phyloP scores from a whole-genome alignment of 2,329 filamentous ascomycete genomes.

The Thelonectria rubi region DNA sequence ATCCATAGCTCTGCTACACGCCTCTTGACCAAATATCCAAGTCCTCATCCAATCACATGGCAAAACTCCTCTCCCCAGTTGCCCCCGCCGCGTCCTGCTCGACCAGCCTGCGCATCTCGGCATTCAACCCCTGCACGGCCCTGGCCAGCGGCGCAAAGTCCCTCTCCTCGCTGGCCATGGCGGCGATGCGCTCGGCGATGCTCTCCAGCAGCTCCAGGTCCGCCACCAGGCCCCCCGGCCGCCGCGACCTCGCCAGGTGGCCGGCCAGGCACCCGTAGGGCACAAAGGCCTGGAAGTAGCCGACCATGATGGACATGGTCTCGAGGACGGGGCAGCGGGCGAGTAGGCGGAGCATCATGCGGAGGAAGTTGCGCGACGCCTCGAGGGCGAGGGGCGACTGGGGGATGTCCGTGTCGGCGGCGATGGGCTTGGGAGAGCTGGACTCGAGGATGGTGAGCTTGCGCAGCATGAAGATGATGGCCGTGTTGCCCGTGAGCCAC shows the following conservation, averaged over 20 bases:
- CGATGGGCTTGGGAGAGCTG: neutral
- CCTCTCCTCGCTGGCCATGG: neutral
- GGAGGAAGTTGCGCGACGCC: slow-evolving; percentile 14
- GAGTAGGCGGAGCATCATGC: slow-evolving; percentile 8
- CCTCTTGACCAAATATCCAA: neutral
- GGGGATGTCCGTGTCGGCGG: slow-evolving; percentile 2
- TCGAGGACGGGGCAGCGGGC: slow-evolving; percentile 2
- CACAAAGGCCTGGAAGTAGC: slow-evolving; percentile 20
- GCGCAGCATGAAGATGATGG: slow-evolving; percentile 21
- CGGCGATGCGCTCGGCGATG: neutral
- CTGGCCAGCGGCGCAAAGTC: slow-evolving; percentile 15
- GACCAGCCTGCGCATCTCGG: slow-evolving; percentile 2
- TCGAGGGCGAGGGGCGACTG: neutral
- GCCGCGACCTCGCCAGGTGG: slow-evolving; percentile 10
- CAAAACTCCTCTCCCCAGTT: neutral
- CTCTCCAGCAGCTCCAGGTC: slow-evolving; percentile 14
- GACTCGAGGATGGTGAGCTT: slow-evolving; percentile 10
- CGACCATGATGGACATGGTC: slow-evolving; percentile 14
- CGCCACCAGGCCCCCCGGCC: neutral
- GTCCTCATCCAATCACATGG: neutral
- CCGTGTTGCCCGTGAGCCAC: slow-evolving; percentile 5
- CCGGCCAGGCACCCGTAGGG: slow-evolving; percentile 16
- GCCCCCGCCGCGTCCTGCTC: neutral
- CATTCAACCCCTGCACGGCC: slow-evolving; percentile 4
- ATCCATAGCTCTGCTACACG: neutral